Base-by-base conservation (phyloP, 2,329 filamentous ascomycete species). In the Leptodontidium sp. region DNA sequence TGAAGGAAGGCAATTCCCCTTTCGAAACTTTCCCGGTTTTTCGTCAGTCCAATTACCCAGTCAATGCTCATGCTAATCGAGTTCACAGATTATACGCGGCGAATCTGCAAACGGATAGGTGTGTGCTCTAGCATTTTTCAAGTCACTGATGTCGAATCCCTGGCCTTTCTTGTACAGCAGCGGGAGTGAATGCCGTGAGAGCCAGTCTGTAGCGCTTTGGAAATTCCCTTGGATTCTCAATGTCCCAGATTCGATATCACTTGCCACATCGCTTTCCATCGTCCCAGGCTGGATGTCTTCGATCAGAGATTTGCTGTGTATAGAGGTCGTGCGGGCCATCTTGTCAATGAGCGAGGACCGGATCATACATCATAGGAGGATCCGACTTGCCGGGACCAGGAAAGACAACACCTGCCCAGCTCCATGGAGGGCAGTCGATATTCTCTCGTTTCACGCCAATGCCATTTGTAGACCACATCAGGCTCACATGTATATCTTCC, bases 401-500 rank as follows among this genome's bases (percentile, higher is more conserved):
- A 40, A 58, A 21, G 9, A 12, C 6, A 26, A 65, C 24, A 21
- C 38, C 15, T 29, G 49, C 65, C 58, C 38, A 67, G 38, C 58
- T 67, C 65, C 58, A 67, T 12, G 58, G 62, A 7, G 65, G 65
- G 9, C 53, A 58, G 5, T 11, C 17, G 17, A 38, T 35, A 57
- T 58, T 53, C 9, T 65, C 14, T 29, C 63, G 43, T 5, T 21
- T 43, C 5, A 32, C 14, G 1, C 21, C 21, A 47, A 14, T 4
- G 14, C 58, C 40, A 15, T 32, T n/a, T 15, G 45, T 32, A 2
- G 35, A 52, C 62, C 64, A 66, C 8, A 68, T 26, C 0, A 68
- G 24, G 5, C 59, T 61, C 4, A 62, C 47, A 1, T 57, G 61
- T 21, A 70, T 47, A 21, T 66, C 57, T 29, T 66, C 61, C 21